These are phyloP conservation scores for Aspergillus kassunensis DNA, from an alignment of 495 filamentous ascomycete species.

Conservation along the genomic window DNA sequence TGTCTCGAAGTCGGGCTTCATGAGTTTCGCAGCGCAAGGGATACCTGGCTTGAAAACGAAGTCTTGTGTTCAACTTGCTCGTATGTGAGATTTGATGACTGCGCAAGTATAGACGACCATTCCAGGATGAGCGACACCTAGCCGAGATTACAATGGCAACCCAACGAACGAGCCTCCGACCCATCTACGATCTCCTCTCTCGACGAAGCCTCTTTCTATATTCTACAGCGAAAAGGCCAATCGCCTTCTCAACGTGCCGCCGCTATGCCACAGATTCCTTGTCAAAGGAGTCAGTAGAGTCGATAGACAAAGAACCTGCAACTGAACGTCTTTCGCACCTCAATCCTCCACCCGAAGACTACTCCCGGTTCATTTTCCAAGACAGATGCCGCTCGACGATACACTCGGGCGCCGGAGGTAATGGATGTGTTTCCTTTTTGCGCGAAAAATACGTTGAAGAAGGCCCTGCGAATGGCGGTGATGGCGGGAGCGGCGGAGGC, in stretches of 20 bases:
- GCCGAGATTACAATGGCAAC: slow-evolving; percentile 19
- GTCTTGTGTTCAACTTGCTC: not conserved
- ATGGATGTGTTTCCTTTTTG: slow-evolving; percentile 90
- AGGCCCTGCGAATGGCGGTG: slow-evolving; percentile 94
- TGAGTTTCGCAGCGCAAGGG: not conserved
- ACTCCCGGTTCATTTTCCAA: slow-evolving; percentile 74
- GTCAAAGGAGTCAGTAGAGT: slow-evolving; percentile 7
- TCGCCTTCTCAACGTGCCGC: slow-evolving; percentile 19
- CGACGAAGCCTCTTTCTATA: slow-evolving; percentile 28
- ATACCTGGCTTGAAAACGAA: not conserved
- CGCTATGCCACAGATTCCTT: slow-evolving; percentile 33
- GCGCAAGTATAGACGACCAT: not conserved
- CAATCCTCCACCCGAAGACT: slow-evolving; percentile 77
- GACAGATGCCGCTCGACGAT: slow-evolving; percentile 78
- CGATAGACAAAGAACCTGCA: slow-evolving; percentile 7
- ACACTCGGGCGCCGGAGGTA: slow-evolving; percentile 73
- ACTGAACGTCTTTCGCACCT: slow-evolving; percentile 49
- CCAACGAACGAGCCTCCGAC: slow-evolving; percentile 21
- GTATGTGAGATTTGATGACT: not conserved
- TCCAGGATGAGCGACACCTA: slow-evolving; percentile 19
- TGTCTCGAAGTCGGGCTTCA: not conserved
- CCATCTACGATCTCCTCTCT: slow-evolving; percentile 24
- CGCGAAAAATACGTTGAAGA: slow-evolving; percentile 82
- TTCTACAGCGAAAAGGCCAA: slow-evolving; percentile 23
- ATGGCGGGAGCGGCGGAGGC: slow-evolving; percentile 86